Evolutionary conservation across 345 rosid species (phyloP), one percentile per base, ranked within the genome.

Genomic region (Gossypium arboreum): DNA sequence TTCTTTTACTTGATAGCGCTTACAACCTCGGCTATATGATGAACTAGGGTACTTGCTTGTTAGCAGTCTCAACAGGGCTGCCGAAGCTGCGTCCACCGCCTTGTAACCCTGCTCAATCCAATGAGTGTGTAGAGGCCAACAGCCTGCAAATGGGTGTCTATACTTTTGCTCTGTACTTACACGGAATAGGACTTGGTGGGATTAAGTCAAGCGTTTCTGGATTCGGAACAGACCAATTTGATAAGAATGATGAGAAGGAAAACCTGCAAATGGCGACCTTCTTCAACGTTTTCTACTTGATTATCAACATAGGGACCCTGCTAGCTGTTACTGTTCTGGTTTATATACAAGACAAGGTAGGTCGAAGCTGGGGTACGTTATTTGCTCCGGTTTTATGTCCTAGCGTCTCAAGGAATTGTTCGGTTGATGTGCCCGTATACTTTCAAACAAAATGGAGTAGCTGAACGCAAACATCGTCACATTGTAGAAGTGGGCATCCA

Each of bases 191-290:
- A 51, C 39, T 62, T 29, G 71, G 60, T 9, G 78, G 78, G 20
- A 24, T 79, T 51, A 79, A 79, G 59, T 79, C 78, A 2, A 79
- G 81, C 18, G 71, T 74, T 43, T 74, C 72, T 2, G 66, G 66
- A 12, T 55, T 79, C 20, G 78, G 72, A 52, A 41, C 81, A 43
- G 51, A 68, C 57, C 78, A 79, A 54, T 79, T 74, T 55, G 78
- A 79, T 54, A 41, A 61, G 41, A 79, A 25, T 2, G 55, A 69
- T 43, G 65, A 68, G 11, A 79, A 74, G 71, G 81, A 78, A 29
- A 79, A 69, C 27, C 17, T 9, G 1, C 71, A 73, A 59, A 68
- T 68, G 78, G 41, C 29, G 3, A 24, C 11, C 54, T 78, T 74
- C 54, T 79, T 79, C 57, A 17, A 17, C 41, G 2, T 68, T 22